Evolutionary conservation across 371 early-diverging fungal genomes (phyloP).

Genomic region (Gilbertella persicaria): DNA sequence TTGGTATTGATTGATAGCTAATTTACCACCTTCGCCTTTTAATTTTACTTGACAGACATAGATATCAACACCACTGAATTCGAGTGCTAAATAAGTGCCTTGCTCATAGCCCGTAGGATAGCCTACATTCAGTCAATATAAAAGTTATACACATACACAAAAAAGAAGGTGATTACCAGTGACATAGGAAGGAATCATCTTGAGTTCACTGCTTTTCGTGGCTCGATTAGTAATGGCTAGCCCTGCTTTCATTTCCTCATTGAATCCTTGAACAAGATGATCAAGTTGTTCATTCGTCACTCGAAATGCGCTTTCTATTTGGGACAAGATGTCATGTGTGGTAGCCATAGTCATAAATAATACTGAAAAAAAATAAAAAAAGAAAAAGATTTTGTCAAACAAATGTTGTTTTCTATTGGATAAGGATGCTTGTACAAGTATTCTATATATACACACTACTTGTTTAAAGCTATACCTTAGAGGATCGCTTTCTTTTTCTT

Average conservation of each 20-base stretch:
- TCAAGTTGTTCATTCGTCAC: slow-evolving; percentile 35
- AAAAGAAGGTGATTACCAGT: slow-evolving; percentile 39
- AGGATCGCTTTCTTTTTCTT: no score
- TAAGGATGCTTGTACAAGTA: no score
- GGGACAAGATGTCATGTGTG: slow-evolving; percentile 29
- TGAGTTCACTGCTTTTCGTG: slow-evolving; percentile 29
- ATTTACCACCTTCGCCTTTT: slow-evolving; percentile 48
- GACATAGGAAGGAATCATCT: slow-evolving; percentile 54
- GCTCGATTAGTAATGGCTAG: slow-evolving; percentile 19
- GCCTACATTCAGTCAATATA: slow-evolving; percentile 16
- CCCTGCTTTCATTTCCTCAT: slow-evolving; percentile 50
- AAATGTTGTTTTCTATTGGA: no score
- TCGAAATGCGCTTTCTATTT: slow-evolving; percentile 33
- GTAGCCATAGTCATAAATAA: slow-evolving; percentile 5
- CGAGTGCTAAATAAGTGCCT: slow-evolving; percentile 89
- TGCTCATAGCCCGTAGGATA: slow-evolving; percentile 83
- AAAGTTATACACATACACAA: background rate
- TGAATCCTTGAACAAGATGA: slow-evolving; percentile 30
- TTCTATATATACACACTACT: no score
- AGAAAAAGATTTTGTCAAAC: no score
- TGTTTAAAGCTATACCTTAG: no score
- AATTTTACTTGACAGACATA: slow-evolving; percentile 53
- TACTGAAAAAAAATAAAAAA: background rate
- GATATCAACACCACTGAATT: slow-evolving; percentile 81
- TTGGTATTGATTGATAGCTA: slow-evolving; percentile 59